Evolutionary conservation across 495 filamentous ascomycete genomes (phyloP).

Genomic region (Xylaria palmicola): DNA sequence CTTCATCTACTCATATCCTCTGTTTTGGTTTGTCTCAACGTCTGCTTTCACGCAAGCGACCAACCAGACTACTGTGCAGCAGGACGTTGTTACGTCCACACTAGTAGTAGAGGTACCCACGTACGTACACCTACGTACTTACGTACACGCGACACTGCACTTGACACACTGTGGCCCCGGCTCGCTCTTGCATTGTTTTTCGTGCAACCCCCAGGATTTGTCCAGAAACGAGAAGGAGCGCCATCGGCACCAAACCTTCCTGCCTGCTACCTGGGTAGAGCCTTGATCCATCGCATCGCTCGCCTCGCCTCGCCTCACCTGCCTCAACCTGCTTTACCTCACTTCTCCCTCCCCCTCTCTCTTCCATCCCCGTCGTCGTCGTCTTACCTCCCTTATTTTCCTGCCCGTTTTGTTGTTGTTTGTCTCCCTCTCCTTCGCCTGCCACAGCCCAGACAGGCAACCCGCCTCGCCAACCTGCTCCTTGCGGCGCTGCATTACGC

Average conservation of each 20-base stretch:
- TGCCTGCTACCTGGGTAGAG: too few species aligned
- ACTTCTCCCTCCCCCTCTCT: background rate
- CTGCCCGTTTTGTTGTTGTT: background rate
- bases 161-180: background rate
- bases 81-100: too few species aligned
- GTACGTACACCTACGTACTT: too few species aligned
- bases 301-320: background rate
- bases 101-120: too few species aligned
- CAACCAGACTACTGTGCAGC: too few species aligned
- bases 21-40: too few species aligned
- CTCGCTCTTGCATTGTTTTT: background rate
- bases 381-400: background rate
- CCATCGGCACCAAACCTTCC: background rate
- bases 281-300: too few species aligned
- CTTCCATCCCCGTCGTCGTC: background rate
- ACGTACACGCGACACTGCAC: too few species aligned
- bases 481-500: too few species aligned
- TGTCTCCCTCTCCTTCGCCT: background rate
- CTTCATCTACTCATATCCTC: too few species aligned
- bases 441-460: background rate
- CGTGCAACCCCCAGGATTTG: constrained; percentile 5
- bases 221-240: background rate
- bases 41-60: too few species aligned
- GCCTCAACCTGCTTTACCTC: background rate
- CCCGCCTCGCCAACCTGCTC: too few species aligned